phyloP scores from a whole-genome alignment of 306 rosid genomes.

The Rubus parviflorus region DNA sequence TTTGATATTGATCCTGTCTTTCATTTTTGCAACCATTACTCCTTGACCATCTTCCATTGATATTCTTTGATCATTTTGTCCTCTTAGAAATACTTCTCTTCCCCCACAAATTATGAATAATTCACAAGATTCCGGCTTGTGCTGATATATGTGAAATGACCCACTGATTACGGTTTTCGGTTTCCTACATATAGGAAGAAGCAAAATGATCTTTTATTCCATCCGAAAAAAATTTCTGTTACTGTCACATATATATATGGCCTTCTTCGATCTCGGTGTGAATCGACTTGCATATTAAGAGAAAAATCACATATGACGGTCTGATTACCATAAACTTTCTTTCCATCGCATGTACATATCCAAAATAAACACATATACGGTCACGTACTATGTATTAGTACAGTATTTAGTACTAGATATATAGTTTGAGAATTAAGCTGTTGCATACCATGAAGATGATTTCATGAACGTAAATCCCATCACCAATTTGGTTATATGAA shows the following conservation, averaged over 20 bases:
- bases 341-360: neutral
- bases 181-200: slow-evolving; percentile 45
- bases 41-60: slow-evolving; percentile 63
- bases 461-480: slow-evolving; percentile 73
- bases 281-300: too few species aligned
- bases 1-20: slow-evolving; percentile 44
- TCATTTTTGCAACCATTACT: slow-evolving; percentile 44
- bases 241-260: too few species aligned
- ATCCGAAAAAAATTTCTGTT: too few species aligned
- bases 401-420: neutral
- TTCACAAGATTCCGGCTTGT: slow-evolving; percentile 72
- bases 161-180: slow-evolving; percentile 65
- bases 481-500: slow-evolving; percentile 63
- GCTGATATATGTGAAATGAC: slow-evolving; percentile 59
- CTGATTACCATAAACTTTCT: too few species aligned
- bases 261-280: too few species aligned
- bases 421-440: neutral
- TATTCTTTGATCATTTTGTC: slow-evolving; percentile 50
- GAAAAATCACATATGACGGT: neutral
- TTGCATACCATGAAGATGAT: slow-evolving; percentile 44
- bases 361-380: neutral
- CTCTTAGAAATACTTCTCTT: slow-evolving; percentile 61
- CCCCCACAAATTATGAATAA: slow-evolving; percentile 72
- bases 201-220: neutral
- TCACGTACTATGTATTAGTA: neutral